Conservation (phyloP, 2,329 filamentous ascomycete genomes). For the Leptodontidium sp. region DNA sequence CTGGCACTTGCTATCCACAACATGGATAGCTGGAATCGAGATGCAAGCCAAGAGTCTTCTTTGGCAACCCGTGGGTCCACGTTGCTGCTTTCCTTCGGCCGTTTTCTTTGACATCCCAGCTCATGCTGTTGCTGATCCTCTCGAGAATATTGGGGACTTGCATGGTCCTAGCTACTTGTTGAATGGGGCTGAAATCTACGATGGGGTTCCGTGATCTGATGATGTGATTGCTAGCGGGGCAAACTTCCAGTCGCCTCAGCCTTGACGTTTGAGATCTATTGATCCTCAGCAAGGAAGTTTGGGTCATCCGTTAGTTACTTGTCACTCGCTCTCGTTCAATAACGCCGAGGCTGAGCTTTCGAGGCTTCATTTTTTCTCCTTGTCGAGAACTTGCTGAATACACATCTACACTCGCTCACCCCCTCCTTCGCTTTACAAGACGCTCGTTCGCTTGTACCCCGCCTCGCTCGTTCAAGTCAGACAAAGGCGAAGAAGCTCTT, state of each 20-base stretch:
- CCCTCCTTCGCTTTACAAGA: not conserved
- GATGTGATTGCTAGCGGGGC: slow-evolving; percentile 10
- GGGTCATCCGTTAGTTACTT: not conserved
- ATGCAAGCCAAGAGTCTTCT: slow-evolving; percentile 13
- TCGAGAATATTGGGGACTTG: slow-evolving; percentile 8
- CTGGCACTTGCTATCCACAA: not conserved
- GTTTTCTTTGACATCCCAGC: not conserved
- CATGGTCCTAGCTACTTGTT: slow-evolving; percentile 12
- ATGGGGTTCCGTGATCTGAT: slow-evolving; percentile 11
- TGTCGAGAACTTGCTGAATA: not conserved
- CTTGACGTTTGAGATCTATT: slow-evolving; percentile 16
- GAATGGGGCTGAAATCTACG: not conserved
- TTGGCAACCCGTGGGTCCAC: slow-evolving; percentile 18
- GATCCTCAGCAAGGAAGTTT: slow-evolving; percentile 11
- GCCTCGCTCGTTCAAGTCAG: not conserved
- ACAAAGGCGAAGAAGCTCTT: slow-evolving; percentile 5
- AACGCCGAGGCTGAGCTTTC: slow-evolving; percentile 14
- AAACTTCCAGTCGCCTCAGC: slow-evolving; percentile 14
- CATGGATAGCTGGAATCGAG: not conserved
- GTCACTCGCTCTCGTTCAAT: slow-evolving; percentile 2
- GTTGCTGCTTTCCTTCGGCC: slow-evolving; percentile 4
- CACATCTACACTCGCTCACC: slow-evolving; percentile 14
- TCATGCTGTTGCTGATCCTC: slow-evolving; percentile 7
- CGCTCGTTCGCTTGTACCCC: slow-evolving; percentile 1
- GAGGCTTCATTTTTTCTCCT: slow-evolving; percentile 10